These are phyloP conservation scores for Solanum tarapatanum DNA, from an alignment of 257 asterid species.

Conservation along the genomic window DNA sequence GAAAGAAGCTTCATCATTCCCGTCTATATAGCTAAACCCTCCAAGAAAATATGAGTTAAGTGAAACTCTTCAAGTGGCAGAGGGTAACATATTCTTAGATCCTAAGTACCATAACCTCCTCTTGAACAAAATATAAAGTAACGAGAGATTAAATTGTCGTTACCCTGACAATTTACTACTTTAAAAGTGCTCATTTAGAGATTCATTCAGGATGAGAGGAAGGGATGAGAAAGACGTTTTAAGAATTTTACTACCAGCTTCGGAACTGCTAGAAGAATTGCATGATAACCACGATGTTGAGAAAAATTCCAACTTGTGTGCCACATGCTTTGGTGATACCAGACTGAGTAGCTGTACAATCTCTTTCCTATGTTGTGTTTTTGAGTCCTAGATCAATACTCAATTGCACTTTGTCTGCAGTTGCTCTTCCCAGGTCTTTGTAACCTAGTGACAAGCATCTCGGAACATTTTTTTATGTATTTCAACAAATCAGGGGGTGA, in stretches of 20 bases:
- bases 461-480: background rate
- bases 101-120: background rate
- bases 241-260: background rate
- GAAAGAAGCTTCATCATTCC: background rate
- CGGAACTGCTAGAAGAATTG: background rate
- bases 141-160: background rate
- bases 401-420: background rate
- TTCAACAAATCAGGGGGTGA: background rate
- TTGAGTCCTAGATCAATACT: background rate
- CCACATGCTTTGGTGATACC: background rate
- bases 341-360: background rate
- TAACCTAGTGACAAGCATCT: background rate
- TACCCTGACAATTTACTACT: background rate
- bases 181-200: background rate
- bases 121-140: background rate
- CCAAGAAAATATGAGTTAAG: background rate
- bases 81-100: background rate
- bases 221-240: background rate
- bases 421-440: background rate
- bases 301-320: background rate
- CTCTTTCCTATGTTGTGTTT: background rate
- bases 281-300: background rate
- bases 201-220: background rate
- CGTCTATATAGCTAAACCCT: background rate
- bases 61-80: background rate